Evolutionary conservation across 2,329 filamentous ascomycete species (phyloP), one percentile per base, ranked within the genome.

Genomic region (Periconia sp.): DNA sequence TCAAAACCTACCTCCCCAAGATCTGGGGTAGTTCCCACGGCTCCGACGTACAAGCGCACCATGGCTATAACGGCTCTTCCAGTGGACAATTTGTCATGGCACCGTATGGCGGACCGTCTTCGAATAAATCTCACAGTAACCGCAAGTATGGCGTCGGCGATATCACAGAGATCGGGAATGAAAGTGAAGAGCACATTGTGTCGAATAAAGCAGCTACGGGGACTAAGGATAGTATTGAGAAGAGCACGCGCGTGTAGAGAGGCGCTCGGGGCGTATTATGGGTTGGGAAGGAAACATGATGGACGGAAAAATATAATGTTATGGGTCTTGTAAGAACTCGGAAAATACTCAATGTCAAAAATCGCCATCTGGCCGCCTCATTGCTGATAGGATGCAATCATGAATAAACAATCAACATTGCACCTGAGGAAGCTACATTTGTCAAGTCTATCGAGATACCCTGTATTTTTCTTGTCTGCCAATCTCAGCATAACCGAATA

Each of bases 151-250:
- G 49, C 2, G 27, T 51, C 13, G 45, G 27, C 18, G 49, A 41
- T 41, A 18, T 46, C 18, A 51, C 49, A 18, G 43, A 45, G 33
- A 44, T 49, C 20, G 23, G 43, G 43, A 45, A 46, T 18, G 42
- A 46, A n/a, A 51, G 49, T 20, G 42, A 51, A 19, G 49, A 51
- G 42, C 41, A 42, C n/a, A 51, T 51, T 31, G 42, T 51, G 14
- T 31, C 8, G 43, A 10, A 40, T 9, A 18, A 17, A 20, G 31
- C 10, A 15, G 44, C 15, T 7, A 46, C 11, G 35, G 35, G 19
- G 10, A 18, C 6, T 17, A 27, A 27, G 23, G 8, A 27, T 27
- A 46, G 31, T 31, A 13, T 46, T 3, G 44, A 46, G 44, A 46
- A n/a, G 18, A 37, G 33, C 15, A 11, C 6, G 33, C 11, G 33